phyloP scores from a whole-genome alignment of 2,329 filamentous ascomycete species.

The Ceratocystis lukuohia region DNA sequence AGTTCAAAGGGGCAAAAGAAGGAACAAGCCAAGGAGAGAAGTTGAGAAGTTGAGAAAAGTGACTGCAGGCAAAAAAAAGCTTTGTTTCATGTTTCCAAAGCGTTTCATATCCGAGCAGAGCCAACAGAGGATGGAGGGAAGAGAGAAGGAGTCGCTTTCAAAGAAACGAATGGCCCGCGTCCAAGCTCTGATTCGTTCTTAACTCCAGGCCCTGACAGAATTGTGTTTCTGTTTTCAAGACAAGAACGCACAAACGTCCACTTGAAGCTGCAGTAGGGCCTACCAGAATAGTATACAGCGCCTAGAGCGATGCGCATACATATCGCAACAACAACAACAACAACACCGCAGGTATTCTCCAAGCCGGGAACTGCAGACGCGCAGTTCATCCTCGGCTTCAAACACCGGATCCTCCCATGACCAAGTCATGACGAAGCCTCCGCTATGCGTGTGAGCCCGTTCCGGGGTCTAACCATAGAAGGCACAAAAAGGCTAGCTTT shows the following conservation, averaged over 20 bases:
- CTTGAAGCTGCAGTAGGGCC: neutral
- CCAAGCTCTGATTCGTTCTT: too few relatives aligned
- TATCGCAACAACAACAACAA: neutral
- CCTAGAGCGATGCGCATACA: neutral
- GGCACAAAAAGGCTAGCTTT: too few relatives aligned
- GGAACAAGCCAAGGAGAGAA: neutral
- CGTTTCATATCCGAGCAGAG: neutral
- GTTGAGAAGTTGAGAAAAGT: neutral
- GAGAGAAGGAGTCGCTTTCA: too few relatives aligned
- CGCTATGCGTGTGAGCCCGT: too few relatives aligned
- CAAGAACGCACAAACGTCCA: neutral
- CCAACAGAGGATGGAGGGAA: neutral
- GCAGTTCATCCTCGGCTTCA: too few relatives aligned
- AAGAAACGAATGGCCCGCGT: too few relatives aligned
- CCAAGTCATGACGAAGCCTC: too few relatives aligned
- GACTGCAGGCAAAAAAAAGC: neutral
- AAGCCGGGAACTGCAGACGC: too few relatives aligned
- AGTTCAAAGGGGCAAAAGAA: neutral
- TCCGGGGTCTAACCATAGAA: too few relatives aligned
- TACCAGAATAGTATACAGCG: conserved; percentile 4
- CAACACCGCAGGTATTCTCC: neutral
- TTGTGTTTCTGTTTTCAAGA: too few relatives aligned
- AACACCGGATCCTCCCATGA: too few relatives aligned
- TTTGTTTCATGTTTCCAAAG: neutral
- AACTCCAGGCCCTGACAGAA: too few relatives aligned